These are phyloP conservation scores for Cyphellophora europaea DNA, from an alignment of 2,329 filamentous ascomycete species.

Conservation along the genomic window DNA sequence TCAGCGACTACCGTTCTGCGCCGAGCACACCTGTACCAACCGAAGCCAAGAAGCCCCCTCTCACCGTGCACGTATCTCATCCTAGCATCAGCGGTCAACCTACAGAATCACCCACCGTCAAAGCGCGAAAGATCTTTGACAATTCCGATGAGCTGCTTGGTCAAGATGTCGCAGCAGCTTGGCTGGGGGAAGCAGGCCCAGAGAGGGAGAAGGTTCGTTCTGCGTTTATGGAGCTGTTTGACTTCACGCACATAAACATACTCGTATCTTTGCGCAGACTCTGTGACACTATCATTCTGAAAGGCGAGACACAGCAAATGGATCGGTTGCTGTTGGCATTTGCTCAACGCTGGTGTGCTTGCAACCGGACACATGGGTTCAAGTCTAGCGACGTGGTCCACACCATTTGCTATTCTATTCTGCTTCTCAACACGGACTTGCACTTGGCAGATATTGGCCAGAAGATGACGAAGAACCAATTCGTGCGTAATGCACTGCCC, in stretches of 20 bases:
- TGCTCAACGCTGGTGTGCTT: constrained; percentile 82
- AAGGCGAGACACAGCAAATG: constrained; percentile 92
- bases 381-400: constrained; percentile 88
- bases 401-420: constrained; percentile 91
- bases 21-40: constrained; percentile 29
- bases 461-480: constrained; percentile 92
- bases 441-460: constrained; percentile 90
- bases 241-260: constrained; percentile 75
- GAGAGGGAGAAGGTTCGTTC: constrained; percentile 46
- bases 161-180: constrained; percentile 72
- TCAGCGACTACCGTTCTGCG: constrained; percentile 35
- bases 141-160: constrained; percentile 73
- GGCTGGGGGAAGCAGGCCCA: constrained; percentile 65
- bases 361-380: constrained; percentile 88
- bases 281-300: constrained; percentile 71
- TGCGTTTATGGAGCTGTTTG: constrained; percentile 88
- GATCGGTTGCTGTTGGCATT: constrained; percentile 89
- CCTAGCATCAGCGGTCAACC: constrained; percentile 3
- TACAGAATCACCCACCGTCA: constrained; percentile 33
- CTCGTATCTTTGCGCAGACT: constrained; percentile 68
- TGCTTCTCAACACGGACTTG: constrained; percentile 90
- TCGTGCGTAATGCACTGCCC: constrained; percentile 91
- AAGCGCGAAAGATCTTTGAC: constrained; percentile 74
- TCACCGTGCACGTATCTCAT: constrained; percentile 4
- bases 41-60: constrained; percentile 1